These are phyloP conservation scores for Calonectria pseudoturangicola DNA, from an alignment of 2,329 filamentous ascomycete genomes.

Conservation along the genomic window DNA sequence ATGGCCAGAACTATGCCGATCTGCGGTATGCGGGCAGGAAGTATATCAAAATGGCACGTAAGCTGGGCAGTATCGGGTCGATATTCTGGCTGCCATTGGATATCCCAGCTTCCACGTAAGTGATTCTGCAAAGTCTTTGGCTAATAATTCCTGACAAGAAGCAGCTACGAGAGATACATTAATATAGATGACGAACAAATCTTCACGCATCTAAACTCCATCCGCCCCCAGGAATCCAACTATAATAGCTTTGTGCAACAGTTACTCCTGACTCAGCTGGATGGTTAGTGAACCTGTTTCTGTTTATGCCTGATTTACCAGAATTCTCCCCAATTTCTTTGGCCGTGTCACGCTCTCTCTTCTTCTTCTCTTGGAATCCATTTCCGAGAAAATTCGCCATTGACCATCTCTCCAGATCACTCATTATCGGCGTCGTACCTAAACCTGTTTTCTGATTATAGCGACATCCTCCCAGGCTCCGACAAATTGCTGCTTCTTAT, in stretches of 20 bases:
- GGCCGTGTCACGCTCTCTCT: not conserved
- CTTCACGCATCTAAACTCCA: constrained; percentile 53
- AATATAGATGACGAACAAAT: constrained; percentile 58
- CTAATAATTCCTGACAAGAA: not conserved
- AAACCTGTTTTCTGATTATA: constrained; percentile 53
- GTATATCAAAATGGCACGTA: constrained; percentile 59
- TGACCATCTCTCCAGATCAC: constrained; percentile 30
- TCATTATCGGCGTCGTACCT: constrained; percentile 44
- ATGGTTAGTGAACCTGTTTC: constrained; percentile 24
- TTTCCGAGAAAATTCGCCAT: not conserved
- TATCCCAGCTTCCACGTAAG: constrained; percentile 60
- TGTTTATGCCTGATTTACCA: not conserved
- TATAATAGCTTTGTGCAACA: constrained; percentile 50
- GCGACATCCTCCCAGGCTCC: constrained; percentile 49
- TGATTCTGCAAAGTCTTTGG: not conserved
- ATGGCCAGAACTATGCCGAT: constrained; percentile 52
- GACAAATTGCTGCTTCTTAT: constrained; percentile 55
- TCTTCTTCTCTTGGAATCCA: not conserved
- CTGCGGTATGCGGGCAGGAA: constrained; percentile 57
- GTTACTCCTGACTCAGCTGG: constrained; percentile 49
- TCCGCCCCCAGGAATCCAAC: constrained; percentile 43
- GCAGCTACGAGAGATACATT: constrained; percentile 59
- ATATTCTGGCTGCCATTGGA: constrained; percentile 58
- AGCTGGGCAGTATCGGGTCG: constrained; percentile 55
- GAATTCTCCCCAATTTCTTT: not conserved